Conservation (phyloP, 106 monocot species). For the Agapanthus africanus region DNA sequence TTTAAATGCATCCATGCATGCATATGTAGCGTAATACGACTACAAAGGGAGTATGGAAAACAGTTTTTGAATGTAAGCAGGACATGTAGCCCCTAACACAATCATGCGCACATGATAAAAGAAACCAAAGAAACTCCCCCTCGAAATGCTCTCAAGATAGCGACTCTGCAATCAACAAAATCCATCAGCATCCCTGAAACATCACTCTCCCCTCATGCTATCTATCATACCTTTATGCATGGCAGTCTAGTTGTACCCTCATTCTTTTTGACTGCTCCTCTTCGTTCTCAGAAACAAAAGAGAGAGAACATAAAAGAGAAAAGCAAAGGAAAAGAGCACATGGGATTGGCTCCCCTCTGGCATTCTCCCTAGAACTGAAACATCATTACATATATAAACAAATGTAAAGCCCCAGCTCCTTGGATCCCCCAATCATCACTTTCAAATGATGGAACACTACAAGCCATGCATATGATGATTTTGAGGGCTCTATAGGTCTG, state of each 20-base stretch:
- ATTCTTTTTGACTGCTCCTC: slow-evolving; percentile 15
- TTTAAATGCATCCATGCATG: neutral
- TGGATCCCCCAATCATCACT: slow-evolving; percentile 51
- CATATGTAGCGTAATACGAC: neutral
- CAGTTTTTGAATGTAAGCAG: neutral
- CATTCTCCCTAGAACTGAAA: slow-evolving; percentile 13
- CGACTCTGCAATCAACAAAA: slow-evolving; percentile 9
- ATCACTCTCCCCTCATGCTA: slow-evolving; percentile 1
- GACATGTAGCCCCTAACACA: neutral
- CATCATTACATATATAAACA: slow-evolving; percentile 10
- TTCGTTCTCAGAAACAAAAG: neutral
- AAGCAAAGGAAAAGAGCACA: slow-evolving; percentile 16
- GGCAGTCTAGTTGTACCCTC: slow-evolving; percentile 13
- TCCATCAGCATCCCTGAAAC: neutral
- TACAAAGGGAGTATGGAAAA: neutral
- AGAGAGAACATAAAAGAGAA: slow-evolving; percentile 1
- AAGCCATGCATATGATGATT: slow-evolving; percentile 4
- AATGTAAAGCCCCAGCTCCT: slow-evolving; percentile 18
- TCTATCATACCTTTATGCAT: slow-evolving; percentile 10
- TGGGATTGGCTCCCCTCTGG: slow-evolving; percentile 10
- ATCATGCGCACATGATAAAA: slow-evolving; percentile 9
- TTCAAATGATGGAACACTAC: slow-evolving; percentile 25
- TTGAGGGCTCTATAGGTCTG: slow-evolving; percentile 2
- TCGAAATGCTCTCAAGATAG: neutral
- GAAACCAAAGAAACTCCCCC: slow-evolving; percentile 3